Evolutionary conservation across 23 red algal species (phyloP), one percentile per base, ranked within the genome.

Genomic region (Gracilaria domingensis): DNA sequence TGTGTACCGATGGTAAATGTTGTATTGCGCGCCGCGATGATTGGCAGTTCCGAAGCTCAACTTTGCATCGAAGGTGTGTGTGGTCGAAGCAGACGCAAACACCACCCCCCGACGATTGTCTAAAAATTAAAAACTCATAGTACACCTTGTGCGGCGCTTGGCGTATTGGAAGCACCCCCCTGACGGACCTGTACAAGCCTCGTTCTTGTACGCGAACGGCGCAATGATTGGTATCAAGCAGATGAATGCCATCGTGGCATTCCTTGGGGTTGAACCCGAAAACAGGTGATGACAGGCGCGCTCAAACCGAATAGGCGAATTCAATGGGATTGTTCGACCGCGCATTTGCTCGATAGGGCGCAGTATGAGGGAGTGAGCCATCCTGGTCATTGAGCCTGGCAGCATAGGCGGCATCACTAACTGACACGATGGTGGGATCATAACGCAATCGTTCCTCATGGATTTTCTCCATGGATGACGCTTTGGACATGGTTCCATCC

Each of bases 231-330:
- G 86, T 81, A 51, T 95, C 91, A 11, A 64, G 87, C 32, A 99
- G 32, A 17, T 75, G 75, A 92, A 99, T 95, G 74, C 94, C 97
- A 17, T 92, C 94, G 87, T 96, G 93, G 51, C 94, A 96, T 39
- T 95, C 87, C 38, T 91, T 67, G 7, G 94, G 91, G 74, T 96
- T 93, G 57, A 99, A 99, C 13, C 93, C 97, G 39, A 96, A 83
- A 25, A 80, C 79, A 12, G 93, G 95, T n/a, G 93, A 85, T 1
- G 89, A 94, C 13, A 99, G 73, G 21, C 94, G 82, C 13, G 94
- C 93, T 54, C 94, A 92, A 4, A 99, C 86, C 12, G 97, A 95
- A 49, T 89, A 95, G 0, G 91, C 91, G 7, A 99, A 58, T 71
- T 96, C 88, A 11, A 77, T 88, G 33, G 94, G 94, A 34, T 96